Percentiles rank a stretch among this genome's conserved stretches.
These are phyloP conservation scores for Xylariales sp. DNA, from an alignment of 2,329 filamentous ascomycete species.

Conservation along the genomic window DNA sequence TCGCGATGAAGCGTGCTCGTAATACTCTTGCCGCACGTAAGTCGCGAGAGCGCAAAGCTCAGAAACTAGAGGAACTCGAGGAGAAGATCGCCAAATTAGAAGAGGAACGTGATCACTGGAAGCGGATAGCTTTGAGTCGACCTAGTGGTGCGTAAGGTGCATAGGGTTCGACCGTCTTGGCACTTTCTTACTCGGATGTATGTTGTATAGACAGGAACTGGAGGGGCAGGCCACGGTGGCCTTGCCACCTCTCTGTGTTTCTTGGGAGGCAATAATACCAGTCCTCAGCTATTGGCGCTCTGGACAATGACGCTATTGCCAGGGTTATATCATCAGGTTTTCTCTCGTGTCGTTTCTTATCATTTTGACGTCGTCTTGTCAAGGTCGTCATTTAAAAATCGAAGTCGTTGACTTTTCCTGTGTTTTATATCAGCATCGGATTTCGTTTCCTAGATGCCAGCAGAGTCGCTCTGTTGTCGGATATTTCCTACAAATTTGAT, in stretches of 20 bases:
- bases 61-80: constrained; percentile 80
- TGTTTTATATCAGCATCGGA: neutral
- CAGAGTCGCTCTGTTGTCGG: neutral
- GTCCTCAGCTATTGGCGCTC: constrained; percentile 44
- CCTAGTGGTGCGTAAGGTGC: constrained; percentile 38
- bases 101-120: constrained; percentile 74
- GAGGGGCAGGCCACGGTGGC: constrained; percentile 47
- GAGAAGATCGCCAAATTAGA: constrained; percentile 76
- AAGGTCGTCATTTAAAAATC: constrained; percentile 5
- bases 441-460: neutral
- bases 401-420: constrained; percentile 9
- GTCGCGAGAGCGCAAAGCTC: constrained; percentile 86
- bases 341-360: constrained; percentile 43
- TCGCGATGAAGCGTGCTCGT: constrained; percentile 92
- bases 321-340: constrained; percentile 38
- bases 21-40: constrained; percentile 95
- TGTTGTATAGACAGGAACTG: constrained; percentile 52
- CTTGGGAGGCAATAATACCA: constrained; percentile 44
- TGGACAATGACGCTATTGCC: constrained; percentile 43
- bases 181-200: constrained; percentile 42
- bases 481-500: no score
- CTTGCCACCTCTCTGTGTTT: constrained; percentile 40
- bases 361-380: neutral
- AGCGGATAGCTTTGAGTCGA: constrained; percentile 63
- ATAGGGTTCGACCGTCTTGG: constrained; percentile 41